Percentiles rank a stretch among this genome's conserved stretches.
Conservation (phyloP, 169 alveolate species). For the Eimeria praecox region DNA sequence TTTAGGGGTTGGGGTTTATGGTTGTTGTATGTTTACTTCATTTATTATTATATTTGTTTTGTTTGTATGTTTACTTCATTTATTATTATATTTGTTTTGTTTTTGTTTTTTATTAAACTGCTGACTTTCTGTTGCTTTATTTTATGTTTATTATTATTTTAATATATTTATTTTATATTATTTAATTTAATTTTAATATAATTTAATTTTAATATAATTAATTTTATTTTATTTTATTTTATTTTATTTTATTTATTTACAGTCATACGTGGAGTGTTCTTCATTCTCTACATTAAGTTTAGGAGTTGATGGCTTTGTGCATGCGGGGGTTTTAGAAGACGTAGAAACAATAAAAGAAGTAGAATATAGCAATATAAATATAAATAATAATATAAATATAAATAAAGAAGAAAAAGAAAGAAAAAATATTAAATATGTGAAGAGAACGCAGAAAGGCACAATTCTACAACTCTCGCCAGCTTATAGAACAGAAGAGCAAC, state of each 20-base stretch:
- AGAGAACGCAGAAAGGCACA: not conserved
- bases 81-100: too few relatives aligned
- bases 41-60: too few relatives aligned
- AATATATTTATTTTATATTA: not conserved
- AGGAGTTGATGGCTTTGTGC: slow-evolving; percentile 47
- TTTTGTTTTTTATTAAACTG: not conserved
- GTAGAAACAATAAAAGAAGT: not conserved
- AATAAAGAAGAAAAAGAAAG: not conserved
- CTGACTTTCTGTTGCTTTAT: too few relatives aligned
- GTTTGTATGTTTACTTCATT: not conserved
- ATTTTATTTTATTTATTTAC: not conserved
- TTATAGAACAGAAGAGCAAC: slow-evolving; percentile 24
- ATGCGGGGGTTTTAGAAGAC: slow-evolving; percentile 27
- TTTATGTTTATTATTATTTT: too few relatives aligned
- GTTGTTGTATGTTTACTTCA: not conserved
- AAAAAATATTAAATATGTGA: too few relatives aligned
- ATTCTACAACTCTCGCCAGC: slow-evolving; percentile 50
- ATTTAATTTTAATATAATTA: too few relatives aligned
- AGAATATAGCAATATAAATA: too few relatives aligned
- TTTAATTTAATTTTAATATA: too few relatives aligned
- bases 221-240: not conserved
- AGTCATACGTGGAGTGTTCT: slow-evolving; percentile 72
- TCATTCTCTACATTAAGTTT: slow-evolving; percentile 45
- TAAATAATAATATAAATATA: too few relatives aligned
- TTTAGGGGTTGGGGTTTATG: not conserved